These are phyloP conservation scores for Calonectria hongkongensis DNA, from an alignment of 2,329 filamentous ascomycete species.

Conservation along the genomic window DNA sequence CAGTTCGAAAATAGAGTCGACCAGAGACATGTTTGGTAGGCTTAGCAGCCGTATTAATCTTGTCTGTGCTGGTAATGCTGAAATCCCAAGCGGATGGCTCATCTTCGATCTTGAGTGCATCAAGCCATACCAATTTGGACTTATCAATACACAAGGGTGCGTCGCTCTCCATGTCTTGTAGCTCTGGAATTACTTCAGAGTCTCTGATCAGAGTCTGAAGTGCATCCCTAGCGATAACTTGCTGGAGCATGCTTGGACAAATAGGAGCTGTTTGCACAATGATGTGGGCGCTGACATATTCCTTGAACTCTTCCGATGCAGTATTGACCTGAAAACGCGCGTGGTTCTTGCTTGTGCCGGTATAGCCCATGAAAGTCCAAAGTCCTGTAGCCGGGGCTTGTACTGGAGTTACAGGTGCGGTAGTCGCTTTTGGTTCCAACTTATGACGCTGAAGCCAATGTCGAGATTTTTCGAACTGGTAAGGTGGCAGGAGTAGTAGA, in stretches of 20 bases:
- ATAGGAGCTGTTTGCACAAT: background rate
- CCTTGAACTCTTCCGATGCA: background rate
- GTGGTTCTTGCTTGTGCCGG: background rate
- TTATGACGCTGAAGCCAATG: background rate
- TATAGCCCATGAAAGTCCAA: background rate
- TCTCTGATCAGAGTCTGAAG: background rate
- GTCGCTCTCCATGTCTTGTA: background rate
- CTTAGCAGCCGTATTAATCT: background rate
- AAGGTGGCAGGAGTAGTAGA: background rate
- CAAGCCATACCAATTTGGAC: background rate
- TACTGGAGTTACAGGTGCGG: background rate
- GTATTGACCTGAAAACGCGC: background rate
- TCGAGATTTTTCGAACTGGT: constrained; percentile 7
- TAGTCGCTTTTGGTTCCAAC: background rate
- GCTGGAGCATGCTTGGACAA: constrained; percentile 10
- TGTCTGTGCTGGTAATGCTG: background rate
- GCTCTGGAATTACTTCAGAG: background rate
- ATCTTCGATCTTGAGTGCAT: background rate
- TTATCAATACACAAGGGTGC: background rate
- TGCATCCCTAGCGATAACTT: background rate
- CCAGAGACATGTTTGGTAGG: background rate
- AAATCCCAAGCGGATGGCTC: background rate
- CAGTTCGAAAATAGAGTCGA: background rate
- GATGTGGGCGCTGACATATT: background rate
- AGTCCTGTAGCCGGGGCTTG: background rate